Evolutionary conservation across 2,329 filamentous ascomycete species (phyloP), one percentile per base, ranked within the genome.

Genomic region (Aspergillus terreus): DNA sequence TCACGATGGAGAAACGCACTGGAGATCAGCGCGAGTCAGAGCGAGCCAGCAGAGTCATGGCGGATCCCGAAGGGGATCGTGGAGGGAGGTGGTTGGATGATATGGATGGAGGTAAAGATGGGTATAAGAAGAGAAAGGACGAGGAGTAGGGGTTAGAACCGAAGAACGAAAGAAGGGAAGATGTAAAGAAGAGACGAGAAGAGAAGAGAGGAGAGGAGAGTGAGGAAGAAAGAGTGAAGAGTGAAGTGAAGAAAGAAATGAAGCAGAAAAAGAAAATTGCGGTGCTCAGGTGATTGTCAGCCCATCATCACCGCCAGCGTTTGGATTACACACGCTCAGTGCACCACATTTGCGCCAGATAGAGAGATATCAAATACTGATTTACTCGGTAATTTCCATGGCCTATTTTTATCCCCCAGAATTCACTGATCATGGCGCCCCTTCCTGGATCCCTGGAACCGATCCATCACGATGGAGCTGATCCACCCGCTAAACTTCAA

Each of bases 161-260:
- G 19, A 38, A 32, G 33, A 46, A 33, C 21, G 40, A 12, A 33
- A 27, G 36, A 35, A 43, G 30, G 17, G 44, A 36, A 41, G 49
- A 49, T 42, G 46, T 19, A 48, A 38, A 12, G 23, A 44, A 17
- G 36, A 50, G 50, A 49, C 46, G 58, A 56, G 47, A 47, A 47
- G 21, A 46, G 25, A 46, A 17, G 17, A 17, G 17, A 17, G 17
- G 21, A 46, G 19, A 19, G 19, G 33, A 32, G n/a, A 30, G 23
- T 21, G 36, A 19, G 17, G 38, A 50, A 49, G 47, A 47, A 19
- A 47, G 21, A 46, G 25, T 44, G 36, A 7, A 23, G 21, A 43
- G 42, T 10, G 15, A 19, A 33, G 27, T 19, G 32, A 12, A 19
- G 15, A 47, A 38, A 7, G n/a, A 47, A 6, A 38, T 6, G 32